Percentiles rank a stretch among this genome's conserved stretches.
These are phyloP conservation scores for Polytrichum commune DNA, from an alignment of 225 moss, liverwort and hornwort genomes.

Conservation along the genomic window DNA sequence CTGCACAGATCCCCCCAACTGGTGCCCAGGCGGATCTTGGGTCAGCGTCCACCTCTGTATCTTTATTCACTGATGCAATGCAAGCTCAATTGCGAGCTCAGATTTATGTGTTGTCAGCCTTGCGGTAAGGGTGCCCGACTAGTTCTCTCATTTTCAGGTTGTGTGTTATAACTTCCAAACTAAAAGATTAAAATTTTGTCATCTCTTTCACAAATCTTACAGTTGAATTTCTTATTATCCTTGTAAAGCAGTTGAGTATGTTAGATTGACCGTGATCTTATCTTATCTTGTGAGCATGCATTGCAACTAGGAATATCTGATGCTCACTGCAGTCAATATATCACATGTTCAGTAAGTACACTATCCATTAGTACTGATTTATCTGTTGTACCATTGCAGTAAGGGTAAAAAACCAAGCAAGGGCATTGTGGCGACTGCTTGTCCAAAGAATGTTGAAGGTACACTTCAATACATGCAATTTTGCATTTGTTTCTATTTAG, in stretches of 20 bases:
- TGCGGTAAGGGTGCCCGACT: conserved; percentile 36
- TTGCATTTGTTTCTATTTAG: conserved; percentile 6
- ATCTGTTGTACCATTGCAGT: conserved; percentile 15
- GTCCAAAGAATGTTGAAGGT: conserved; percentile 36
- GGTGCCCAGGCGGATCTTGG: conserved; percentile 13
- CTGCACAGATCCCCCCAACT: background rate
- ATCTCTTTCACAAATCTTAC: background rate
- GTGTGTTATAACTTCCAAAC: no score
- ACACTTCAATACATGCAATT: conserved; percentile 1
- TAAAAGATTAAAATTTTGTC: no score
- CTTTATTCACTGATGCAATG: conserved; percentile 44
- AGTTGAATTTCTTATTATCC: background rate
- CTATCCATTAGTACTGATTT: no score
- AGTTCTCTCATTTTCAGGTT: background rate
- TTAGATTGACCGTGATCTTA: no score
- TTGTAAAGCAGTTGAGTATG: background rate
- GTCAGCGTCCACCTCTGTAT: conserved; percentile 13
- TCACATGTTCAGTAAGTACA: no score
- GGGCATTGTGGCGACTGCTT: conserved; percentile 41
- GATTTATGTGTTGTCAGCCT: conserved; percentile 55
- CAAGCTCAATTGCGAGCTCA: conserved; percentile 63
- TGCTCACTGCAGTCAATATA: no score
- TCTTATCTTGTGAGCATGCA: no score
- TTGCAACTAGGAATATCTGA: no score
- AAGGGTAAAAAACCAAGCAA: conserved; percentile 39